phyloP scores from a whole-genome alignment of 345 rosid genomes.

The Eucalyptus curtisii region DNA sequence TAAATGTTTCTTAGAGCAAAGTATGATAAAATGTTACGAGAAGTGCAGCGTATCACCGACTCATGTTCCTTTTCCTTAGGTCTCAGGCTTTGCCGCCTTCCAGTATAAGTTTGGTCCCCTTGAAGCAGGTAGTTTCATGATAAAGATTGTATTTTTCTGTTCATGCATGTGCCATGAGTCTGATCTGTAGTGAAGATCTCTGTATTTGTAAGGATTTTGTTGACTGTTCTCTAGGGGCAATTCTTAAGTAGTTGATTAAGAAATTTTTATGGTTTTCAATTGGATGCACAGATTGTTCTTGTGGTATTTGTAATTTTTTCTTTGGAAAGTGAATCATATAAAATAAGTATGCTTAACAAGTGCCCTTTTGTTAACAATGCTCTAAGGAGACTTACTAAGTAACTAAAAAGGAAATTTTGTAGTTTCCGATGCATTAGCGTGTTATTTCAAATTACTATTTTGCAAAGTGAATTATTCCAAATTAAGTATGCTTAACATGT shows the following conservation, averaged over 20 bases:
- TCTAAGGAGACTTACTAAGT: background rate
- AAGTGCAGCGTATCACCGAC: background rate
- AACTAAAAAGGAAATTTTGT: background rate
- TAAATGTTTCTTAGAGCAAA: background rate
- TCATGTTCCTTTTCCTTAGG: background rate
- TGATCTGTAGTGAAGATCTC: background rate
- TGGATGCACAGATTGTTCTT: background rate
- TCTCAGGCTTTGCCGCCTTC: slow-evolving; percentile 61
- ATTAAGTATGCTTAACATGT: background rate
- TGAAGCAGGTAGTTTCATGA: slow-evolving; percentile 54
- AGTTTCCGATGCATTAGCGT: background rate
- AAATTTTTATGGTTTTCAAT: background rate
- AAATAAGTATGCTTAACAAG: background rate
- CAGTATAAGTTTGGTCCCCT: slow-evolving; percentile 61
- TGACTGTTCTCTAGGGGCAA: background rate
- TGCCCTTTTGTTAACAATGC: background rate
- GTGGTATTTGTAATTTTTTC: background rate
- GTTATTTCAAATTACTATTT: background rate
- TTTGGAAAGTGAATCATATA: background rate
- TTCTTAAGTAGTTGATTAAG: background rate
- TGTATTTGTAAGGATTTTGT: background rate
- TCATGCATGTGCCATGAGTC: background rate
- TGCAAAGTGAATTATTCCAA: background rate
- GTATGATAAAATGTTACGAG: background rate
- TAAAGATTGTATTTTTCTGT: background rate